Base-by-base conservation (phyloP, 495 filamentous ascomycete genomes). In the Trichocladium antarcticum region DNA sequence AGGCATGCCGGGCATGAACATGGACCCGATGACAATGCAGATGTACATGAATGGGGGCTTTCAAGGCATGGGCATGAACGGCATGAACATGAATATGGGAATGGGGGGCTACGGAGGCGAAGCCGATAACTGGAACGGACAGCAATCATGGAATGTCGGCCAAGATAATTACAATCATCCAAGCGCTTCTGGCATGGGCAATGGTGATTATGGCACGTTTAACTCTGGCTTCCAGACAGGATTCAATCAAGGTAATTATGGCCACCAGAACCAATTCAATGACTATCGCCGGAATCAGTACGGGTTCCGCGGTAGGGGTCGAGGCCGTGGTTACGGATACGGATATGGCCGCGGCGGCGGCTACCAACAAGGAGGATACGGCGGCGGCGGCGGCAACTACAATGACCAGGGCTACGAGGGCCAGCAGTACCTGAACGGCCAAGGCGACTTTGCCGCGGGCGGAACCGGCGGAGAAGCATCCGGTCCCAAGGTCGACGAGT, bases 21-120 rank as follows among this genome's bases (percentile, higher is more conserved):
- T 95, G 84, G 85, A 88, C 74, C 85, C 84, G 57, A 89, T 89
- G 84, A 73, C 74, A 70, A 85, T 87, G 78, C 85, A 92, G 65
- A 90, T 93, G 83, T 86, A 85, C 77, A 76, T 78, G 74, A 77
- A 68, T 62, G 82, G 84, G 67, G 85, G 83, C 50, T 90, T 76
- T 62, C 77, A 77, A 65, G 82, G 81, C 72, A 88, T 89, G 84
- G 85, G 83, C 77, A 90, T 90, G 83, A 82, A 81, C 78, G 83
- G 82, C 73, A 89, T 88, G 85, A 85, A 80, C 72, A 85, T 83
- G 78, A 85, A 82, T 67, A 88, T 92, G 85, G 81, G 81, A 58
- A 82, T 83, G 79, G 84, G 82, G 69, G 85, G 82, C 57, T 89
- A 79, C 75, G 79, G 81, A 16, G 59, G 58, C 50, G 68, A 72